A percentile compares a stretch with the other conserved stretches of the same genome.
Evolutionary conservation across 2,329 filamentous ascomycete genomes (phyloP).

Genomic region (Diaporthe australafricana): DNA sequence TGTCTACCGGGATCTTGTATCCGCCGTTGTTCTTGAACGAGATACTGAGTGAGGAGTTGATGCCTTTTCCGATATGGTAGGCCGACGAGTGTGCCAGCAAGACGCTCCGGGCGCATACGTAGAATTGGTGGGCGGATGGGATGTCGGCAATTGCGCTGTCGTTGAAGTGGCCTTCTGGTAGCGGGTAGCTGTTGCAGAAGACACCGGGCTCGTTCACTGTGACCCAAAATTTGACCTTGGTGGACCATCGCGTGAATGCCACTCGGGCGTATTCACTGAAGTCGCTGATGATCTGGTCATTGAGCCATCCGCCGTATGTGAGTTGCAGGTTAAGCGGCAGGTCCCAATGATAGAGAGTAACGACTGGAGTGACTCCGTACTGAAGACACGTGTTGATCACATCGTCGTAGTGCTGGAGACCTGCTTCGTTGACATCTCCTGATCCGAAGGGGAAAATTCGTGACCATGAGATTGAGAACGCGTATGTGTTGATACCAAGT

Average conservation of each 20-base stretch:
- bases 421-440: conserved; percentile 7
- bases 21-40: conserved; percentile 28
- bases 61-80: conserved; percentile 15
- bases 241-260: conserved; percentile 6
- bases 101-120: background rate
- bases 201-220: conserved; percentile 19
- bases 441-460: conserved; percentile 27
- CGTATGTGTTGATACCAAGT: conserved; percentile 27
- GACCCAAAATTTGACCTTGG: conserved; percentile 25
- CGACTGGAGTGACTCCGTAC: conserved; percentile 9
- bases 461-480: conserved; percentile 25
- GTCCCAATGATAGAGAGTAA: conserved; percentile 24
- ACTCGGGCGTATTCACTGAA: conserved; percentile 29
- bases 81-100: conserved; percentile 20
- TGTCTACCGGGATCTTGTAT: conserved; percentile 22
- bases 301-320: conserved; percentile 21
- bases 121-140: conserved; percentile 9
- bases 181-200: conserved; percentile 3
- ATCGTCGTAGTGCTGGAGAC: conserved; percentile 19
- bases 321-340: conserved; percentile 27
- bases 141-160: background rate
- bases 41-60: conserved; percentile 7
- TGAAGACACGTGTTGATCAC: conserved; percentile 28
- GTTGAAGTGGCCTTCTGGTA: conserved; percentile 23
- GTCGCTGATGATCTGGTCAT: conserved; percentile 24